phyloP scores from a whole-genome alignment of 805 yeast species.

The Candida yuanshanica region DNA sequence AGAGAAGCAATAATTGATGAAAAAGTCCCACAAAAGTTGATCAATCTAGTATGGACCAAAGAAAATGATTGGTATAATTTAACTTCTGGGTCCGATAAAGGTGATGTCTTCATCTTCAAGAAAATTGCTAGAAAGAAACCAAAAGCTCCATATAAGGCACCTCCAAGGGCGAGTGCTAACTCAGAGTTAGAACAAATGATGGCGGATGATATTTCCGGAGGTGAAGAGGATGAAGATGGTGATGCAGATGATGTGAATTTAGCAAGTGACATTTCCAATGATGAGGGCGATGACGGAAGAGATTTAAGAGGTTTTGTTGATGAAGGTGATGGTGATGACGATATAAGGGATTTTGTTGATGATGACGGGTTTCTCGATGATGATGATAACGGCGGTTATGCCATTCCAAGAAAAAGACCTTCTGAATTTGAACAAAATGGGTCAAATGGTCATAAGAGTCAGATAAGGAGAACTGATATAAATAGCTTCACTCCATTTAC shows the following conservation, averaged over 20 bases:
- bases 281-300: conserved; percentile 19
- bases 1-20: conserved; percentile 29
- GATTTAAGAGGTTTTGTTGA: conserved; percentile 17
- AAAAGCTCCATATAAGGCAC: conserved; percentile 2
- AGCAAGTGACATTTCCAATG: conserved; percentile 19
- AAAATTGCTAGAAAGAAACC: conserved; percentile 21
- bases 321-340: conserved; percentile 38
- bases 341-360: conserved; percentile 30
- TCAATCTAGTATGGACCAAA: conserved; percentile 32
- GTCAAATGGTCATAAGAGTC: not conserved
- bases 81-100: conserved; percentile 32
- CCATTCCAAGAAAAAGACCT: conserved; percentile 18
- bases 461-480: conserved; percentile 5
- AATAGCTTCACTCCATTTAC: conserved; percentile 3
- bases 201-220: conserved; percentile 27
- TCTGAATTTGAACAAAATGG: conserved; percentile 8
- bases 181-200: conserved; percentile 13
- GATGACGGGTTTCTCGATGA: conserved; percentile 57
- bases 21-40: conserved; percentile 22
- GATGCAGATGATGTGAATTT: conserved; percentile 25
- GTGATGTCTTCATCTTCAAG: conserved; percentile 32
- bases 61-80: conserved; percentile 21
- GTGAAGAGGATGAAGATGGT: conserved; percentile 19
- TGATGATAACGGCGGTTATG: conserved; percentile 54
- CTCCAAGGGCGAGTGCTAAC: not conserved